phyloP scores from a whole-genome alignment of 73 alveolate species.

The Paramecium bursaria region DNA sequence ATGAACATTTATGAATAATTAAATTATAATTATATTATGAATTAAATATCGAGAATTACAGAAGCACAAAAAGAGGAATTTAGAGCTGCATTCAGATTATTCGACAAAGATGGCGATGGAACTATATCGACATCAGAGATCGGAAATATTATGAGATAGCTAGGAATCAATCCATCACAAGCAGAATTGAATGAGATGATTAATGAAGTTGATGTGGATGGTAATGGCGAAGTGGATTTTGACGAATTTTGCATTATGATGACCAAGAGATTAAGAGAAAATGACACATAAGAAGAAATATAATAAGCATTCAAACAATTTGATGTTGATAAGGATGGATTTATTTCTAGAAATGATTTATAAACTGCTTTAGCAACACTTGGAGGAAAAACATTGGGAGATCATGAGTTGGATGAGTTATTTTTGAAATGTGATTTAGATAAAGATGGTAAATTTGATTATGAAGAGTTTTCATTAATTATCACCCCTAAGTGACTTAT shows the following conservation, averaged over 20 bases:
- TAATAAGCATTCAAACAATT: conserved; percentile 67
- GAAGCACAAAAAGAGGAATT: conserved; percentile 71
- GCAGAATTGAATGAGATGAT: conserved; percentile 85
- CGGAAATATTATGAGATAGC: conserved; percentile 79
- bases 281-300: conserved; percentile 77
- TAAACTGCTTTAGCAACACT: conserved; percentile 5
- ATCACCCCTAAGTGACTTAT: conserved; percentile 58
- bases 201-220: conserved; percentile 87
- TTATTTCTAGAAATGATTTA: conserved; percentile 37
- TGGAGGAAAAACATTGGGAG: conserved; percentile 41
- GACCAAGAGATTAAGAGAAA: conserved; percentile 76
- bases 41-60: too few relatives aligned
- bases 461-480: conserved; percentile 37
- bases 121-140: conserved; percentile 80
- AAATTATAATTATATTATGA: too few relatives aligned
- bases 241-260: conserved; percentile 84
- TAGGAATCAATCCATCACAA: conserved; percentile 84
- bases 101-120: conserved; percentile 92
- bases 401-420: conserved; percentile 17
- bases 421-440: conserved; percentile 16
- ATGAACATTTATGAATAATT: too few relatives aligned
- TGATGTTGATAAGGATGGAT: conserved; percentile 67
- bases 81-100: conserved; percentile 83
- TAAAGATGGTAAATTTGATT: conserved; percentile 47
- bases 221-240: conserved; percentile 86